These are phyloP conservation scores for Rhodomyrtus psidioides DNA, from an alignment of 441 rosid genomes.

Conservation along the genomic window DNA sequence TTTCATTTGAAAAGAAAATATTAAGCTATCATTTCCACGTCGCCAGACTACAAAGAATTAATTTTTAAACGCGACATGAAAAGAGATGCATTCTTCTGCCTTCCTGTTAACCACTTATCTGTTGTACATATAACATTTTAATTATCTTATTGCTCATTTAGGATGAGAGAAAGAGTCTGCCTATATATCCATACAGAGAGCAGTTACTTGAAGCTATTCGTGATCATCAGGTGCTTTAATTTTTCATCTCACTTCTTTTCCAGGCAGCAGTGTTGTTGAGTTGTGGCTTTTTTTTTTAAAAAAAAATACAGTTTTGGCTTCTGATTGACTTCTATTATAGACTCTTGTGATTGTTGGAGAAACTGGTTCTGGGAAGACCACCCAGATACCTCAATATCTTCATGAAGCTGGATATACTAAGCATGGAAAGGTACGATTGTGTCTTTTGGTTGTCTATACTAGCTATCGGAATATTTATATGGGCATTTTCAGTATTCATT, in stretches of 20 bases:
- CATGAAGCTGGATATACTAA: conserved; percentile 98
- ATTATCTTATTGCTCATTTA: conserved; percentile 21
- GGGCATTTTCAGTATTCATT: background rate
- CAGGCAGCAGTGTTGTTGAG: background rate
- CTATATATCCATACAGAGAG: conserved; percentile 76
- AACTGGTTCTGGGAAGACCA: conserved; percentile 98
- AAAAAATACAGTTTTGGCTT: background rate
- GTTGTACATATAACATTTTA: background rate
- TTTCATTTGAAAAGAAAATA: no score
- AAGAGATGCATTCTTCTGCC: background rate
- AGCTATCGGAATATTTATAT: background rate
- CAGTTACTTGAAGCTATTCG: conserved; percentile 69
- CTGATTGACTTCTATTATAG: conserved; percentile 21
- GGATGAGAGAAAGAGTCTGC: conserved; percentile 56
- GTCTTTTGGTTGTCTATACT: background rate
- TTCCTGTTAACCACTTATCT: background rate
- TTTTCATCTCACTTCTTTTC: background rate
- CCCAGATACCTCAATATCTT: conserved; percentile 97
- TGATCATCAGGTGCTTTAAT: conserved; percentile 51
- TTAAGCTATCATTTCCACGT: no score
- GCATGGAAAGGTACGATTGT: conserved; percentile 63
- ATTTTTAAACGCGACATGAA: background rate
- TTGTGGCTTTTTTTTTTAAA: background rate
- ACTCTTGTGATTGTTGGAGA: conserved; percentile 98
- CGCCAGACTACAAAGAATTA: background rate